Evolutionary conservation across 768 basidiomycete genomes (phyloP).

Genomic region (Auricularia sp.): DNA sequence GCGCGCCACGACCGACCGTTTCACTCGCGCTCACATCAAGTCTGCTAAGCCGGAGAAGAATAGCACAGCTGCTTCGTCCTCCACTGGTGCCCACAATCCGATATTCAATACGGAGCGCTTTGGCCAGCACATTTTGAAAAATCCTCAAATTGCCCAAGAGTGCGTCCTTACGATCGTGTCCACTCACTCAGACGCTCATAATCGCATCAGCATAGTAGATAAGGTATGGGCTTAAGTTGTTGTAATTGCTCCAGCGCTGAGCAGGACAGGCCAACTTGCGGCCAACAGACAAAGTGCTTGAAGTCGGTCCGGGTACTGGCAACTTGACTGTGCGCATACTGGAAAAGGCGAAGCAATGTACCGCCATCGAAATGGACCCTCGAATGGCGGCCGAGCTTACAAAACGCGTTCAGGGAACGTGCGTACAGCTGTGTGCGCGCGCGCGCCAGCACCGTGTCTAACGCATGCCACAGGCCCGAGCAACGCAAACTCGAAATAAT

Average conservation of each 20-base stretch:
- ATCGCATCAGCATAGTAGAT: conserved; percentile 44
- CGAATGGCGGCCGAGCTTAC: conserved; percentile 97
- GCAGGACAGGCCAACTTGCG: conserved; percentile 68
- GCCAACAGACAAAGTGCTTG: conserved; percentile 91
- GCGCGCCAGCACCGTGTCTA: not conserved
- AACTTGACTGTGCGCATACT: conserved; percentile 91
- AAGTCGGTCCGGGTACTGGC: conserved; percentile 96
- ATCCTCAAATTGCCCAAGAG: conserved; percentile 84
- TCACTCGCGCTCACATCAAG: conserved; percentile 58
- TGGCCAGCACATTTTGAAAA: conserved; percentile 97
- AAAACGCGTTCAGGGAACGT: conserved; percentile 98
- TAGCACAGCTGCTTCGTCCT: conserved; percentile 30
- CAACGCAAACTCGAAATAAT: conserved; percentile 92
- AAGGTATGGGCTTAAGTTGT: conserved; percentile 28
- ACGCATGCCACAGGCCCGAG: conserved; percentile 55
- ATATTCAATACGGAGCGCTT: conserved; percentile 93
- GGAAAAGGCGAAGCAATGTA: conserved; percentile 85
- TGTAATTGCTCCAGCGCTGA: not conserved
- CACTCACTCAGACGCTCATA: conserved; percentile 10
- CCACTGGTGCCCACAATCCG: conserved; percentile 50
- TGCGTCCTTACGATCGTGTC: conserved; percentile 29
- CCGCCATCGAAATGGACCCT: conserved; percentile 96
- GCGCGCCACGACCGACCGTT: conserved; percentile 66
- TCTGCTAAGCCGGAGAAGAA: conserved; percentile 44
- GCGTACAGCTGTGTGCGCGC: conserved; percentile 29